Evolutionary conservation across 1,139 yeast species (phyloP), one percentile per base, ranked within the genome.

Genomic region (Sugiyamaella xylanicola): DNA sequence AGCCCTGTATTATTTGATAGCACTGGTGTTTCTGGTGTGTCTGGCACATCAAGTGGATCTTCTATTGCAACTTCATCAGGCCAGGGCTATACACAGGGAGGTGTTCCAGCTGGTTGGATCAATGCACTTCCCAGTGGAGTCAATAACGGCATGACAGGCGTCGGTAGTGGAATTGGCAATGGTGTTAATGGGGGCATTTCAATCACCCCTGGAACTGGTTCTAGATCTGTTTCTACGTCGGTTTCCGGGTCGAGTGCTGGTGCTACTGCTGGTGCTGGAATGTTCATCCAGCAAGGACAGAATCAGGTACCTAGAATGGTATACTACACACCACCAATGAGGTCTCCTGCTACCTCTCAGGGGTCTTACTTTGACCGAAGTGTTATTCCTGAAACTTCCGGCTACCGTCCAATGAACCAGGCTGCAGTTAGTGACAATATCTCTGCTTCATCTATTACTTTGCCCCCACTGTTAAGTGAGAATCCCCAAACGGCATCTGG

Each of bases 241-340:
- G 4, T 4, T n/a, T 4, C 13, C 15, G 13, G 37, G 8, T n/a
- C n/a, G n/a, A 13, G 37, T 32, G 37, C 37, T n/a, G 15, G 13
- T 32, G 13, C 37, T 32, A 8, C 37, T 32, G 32, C 42, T 36
- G 54, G 21, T 35, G 41, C 37, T 29, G 41, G 35, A 17, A 48
- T 51, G 51, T 42, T 19, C 48, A 46, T 51, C 46, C 61, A 52
- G 40, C 61, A 56, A 45, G 32, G 32, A 7, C 32, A 25, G 32
- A 11, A 5, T 11, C 32, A 25, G 27, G 36, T 22, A n/a, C 52
- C 52, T 29, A 39, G 46, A 4, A 13, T 36, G 16, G 22, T 42
- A 13, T 48, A 48, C 17, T 48, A 48, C 15, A 39, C 40, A 11
- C 45, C 52, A 3, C 52, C 52, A 27, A 39, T 42, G 46, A 27